Evolutionary conservation across 768 basidiomycete species (phyloP), one percentile per base, ranked within the genome.

Genomic region (Mycena metata): DNA sequence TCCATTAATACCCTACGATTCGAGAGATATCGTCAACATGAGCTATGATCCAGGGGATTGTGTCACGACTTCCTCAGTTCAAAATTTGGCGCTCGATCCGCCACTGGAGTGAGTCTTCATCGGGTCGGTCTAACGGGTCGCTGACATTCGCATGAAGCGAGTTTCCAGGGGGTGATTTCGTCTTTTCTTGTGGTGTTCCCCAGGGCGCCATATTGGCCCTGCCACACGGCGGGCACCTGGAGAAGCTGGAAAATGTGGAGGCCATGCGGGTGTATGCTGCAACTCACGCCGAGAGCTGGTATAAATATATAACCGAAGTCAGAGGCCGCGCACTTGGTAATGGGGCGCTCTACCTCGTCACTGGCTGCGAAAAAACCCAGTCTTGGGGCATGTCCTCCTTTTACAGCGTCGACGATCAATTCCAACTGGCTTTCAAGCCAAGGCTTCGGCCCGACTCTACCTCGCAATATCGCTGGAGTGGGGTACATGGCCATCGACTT

Each of bases 321-420:
- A 23, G 63, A 35, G 69, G 61, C 0, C 46, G 69, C 16, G 56
- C 57, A 45, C 46, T 56, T 13, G 43, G 43, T 24, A 72, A 66
- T 39, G 67, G 66, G 4, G 16, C 67, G 4, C 42, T 74, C 1
- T 72, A 71, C 63, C 50, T 74, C 39, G 55, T 74, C 36, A 74
- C 73, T 19, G 73, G 73, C 2, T 70, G 64, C 42, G 67, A 72
- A n/a, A 74, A 74, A 33, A 46, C 69, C 1, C 39, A 35, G 5
- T 66, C 52, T 17, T 74, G 73, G 73, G 73, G 60, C 10, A 67
- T 59, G 16, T 69, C 69, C 26, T 42, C 71, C 2, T 69, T 69
- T 45, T 35, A 39, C 15, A 15, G 39, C 9, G 15, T 15, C 39
- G 15, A 64, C 19, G 17, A 43, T n/a, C 16, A 46, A 9, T 59